Percentiles rank a stretch among this genome's conserved stretches.
Evolutionary conservation across 1,284 basidiomycete genomes (phyloP).

Genomic region (Pseudozyma hubeiensis): DNA sequence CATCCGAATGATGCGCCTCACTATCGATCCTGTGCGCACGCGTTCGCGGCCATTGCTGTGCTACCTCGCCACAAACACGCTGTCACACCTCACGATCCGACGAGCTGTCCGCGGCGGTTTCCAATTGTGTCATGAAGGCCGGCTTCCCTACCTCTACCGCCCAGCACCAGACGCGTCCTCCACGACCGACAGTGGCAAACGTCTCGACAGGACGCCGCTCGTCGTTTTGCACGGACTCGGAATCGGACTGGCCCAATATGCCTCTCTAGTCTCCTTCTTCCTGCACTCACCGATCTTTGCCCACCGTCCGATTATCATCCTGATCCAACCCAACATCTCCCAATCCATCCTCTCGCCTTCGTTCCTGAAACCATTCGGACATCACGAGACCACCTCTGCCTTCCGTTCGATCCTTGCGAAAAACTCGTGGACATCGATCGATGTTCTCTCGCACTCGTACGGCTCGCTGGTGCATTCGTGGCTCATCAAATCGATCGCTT

Average conservation of each 20-base stretch:
- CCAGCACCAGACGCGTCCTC: conserved; percentile 26
- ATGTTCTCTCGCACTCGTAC: conserved; percentile 64
- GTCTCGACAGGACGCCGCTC: conserved; percentile 36
- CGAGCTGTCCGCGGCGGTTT: conserved; percentile 44
- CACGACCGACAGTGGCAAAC: not conserved
- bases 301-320: conserved; percentile 58
- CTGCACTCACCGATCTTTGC: conserved; percentile 25
- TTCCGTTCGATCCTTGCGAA: conserved; percentile 45
- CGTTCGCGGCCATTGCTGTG: conserved; percentile 41
- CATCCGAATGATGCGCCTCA: conserved; percentile 62
- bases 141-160: conserved; percentile 59
- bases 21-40: conserved; percentile 64
- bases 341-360: conserved; percentile 54
- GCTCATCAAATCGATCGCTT: conserved; percentile 58
- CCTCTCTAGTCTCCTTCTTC: conserved; percentile 38
- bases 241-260: conserved; percentile 59
- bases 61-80: conserved; percentile 38
- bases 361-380: conserved; percentile 56
- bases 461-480: conserved; percentile 63
- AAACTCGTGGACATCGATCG: conserved; percentile 42
- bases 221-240: conserved; percentile 64
- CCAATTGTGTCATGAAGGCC: conserved; percentile 29
- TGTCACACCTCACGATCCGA: conserved; percentile 36
- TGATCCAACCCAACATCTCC: conserved; percentile 64
- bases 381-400: conserved; percentile 52